Evolutionary conservation across 306 rosid species (phyloP), one percentile per base, ranked within the genome.

Genomic region (Fragaria nilgerrensis): DNA sequence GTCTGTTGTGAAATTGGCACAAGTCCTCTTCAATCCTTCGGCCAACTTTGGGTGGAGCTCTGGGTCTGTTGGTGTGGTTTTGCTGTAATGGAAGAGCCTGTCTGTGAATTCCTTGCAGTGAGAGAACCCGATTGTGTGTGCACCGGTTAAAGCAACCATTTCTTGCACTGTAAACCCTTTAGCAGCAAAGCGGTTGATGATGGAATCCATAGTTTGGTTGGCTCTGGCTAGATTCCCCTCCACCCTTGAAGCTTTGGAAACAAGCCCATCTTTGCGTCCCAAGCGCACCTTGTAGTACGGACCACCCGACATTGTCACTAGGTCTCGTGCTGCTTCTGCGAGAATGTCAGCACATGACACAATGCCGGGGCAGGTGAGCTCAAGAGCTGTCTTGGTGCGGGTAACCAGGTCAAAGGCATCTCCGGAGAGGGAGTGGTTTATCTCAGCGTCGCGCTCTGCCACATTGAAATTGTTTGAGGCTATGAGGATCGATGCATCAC

Each of bases 291-390:
- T 12, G 78, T 85, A 88, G 69, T 62, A 85, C 0, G 91, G 91
- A 27, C 91, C 91, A 3, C 91, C 91, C 0, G 81, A 80, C 80
- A 83, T 74, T 43, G 77, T 79, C 74, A 88, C 20, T 19, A 88
- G 88, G 62, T 88, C 91, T 9, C 91, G 74, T 1, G 89, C 75
- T 17, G 88, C 74, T 27, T 83, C 85, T 7, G 91, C 89, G 9
- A 85, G 70, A 29, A 88, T 77, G 74, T 88, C 91, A 16, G 91
- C 47, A 59, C 91, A 88, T 0, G 91, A 88, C 36, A 88, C 91
- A 9, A 85, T 56, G 47, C 86, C 88, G 3, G 91, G 91, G 56
- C 91, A 88, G 27, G 88, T 7, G 20, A 88, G 91, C 78, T 88
- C 91, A 15, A 88, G 82, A 17, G 79, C 13, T 2, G 85, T 68